These are phyloP conservation scores for Coemansia sp. DNA, from an alignment of 192 early-diverging fungal genomes.

Conservation along the genomic window DNA sequence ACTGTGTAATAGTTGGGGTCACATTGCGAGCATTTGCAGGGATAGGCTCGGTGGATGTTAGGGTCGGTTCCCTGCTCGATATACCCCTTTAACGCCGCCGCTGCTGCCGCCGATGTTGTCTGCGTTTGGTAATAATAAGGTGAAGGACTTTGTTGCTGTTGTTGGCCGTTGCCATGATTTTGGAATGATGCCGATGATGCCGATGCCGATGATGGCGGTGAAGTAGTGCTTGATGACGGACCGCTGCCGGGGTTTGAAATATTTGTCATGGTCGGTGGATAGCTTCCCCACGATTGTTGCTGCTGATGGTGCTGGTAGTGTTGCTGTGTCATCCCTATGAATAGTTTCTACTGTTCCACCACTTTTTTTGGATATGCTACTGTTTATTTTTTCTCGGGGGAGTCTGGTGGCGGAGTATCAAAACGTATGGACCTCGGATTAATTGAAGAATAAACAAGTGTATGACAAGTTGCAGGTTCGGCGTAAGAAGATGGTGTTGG, in stretches of 20 bases:
- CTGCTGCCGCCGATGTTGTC: slow-evolving; percentile 9
- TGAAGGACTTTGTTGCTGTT: slow-evolving; percentile 14
- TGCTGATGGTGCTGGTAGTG: not conserved
- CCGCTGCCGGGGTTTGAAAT: slow-evolving; percentile 2
- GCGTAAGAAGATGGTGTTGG: not conserved
- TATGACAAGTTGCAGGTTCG: not conserved
- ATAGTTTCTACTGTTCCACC: not conserved
- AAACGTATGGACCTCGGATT: not conserved
- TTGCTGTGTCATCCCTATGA: slow-evolving; percentile 1
- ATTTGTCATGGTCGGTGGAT: not conserved
- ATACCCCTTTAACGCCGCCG: slow-evolving; percentile 4
- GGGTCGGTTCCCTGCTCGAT: not conserved
- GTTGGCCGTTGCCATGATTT: slow-evolving; percentile 14
- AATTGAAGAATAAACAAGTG: not conserved
- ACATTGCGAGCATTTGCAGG: slow-evolving; percentile 53
- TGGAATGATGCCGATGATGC: slow-evolving; percentile 6
- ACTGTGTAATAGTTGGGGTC: slow-evolving; percentile 50
- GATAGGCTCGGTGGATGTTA: not conserved
- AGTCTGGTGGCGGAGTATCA: not conserved
- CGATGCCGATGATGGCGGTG: slow-evolving; percentile 14
- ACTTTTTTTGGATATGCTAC: not conserved
- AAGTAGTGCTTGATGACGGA: slow-evolving; percentile 5
- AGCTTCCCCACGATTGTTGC: slow-evolving; percentile 8
- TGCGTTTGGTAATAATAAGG: slow-evolving; percentile 4
- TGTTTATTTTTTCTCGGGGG: not conserved